Evolutionary conservation across 352 stramenopile species (phyloP).

Genomic region (Plasmopara viticola): DNA sequence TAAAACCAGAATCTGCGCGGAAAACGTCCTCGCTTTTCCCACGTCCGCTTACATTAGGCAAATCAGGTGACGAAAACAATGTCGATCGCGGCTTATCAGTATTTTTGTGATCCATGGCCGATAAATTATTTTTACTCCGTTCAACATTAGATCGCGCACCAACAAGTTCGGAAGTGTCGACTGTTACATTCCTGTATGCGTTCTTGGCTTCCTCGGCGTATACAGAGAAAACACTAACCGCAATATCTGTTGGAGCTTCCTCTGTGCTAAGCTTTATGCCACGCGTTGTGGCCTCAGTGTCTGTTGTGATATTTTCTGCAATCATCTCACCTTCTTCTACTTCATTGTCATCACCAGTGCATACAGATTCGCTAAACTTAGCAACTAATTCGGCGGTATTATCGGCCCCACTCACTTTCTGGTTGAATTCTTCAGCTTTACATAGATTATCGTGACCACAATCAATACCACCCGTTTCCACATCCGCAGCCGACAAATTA

Average conservation of each 20-base stretch:
- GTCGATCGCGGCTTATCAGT: slow-evolving; percentile 29
- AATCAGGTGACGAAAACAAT: slow-evolving; percentile 30
- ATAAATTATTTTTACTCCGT: slow-evolving; percentile 17
- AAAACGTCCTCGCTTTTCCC: slow-evolving; percentile 12
- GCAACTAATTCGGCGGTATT: neutral
- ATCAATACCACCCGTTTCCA: slow-evolving; percentile 13
- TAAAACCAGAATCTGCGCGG: slow-evolving; percentile 4
- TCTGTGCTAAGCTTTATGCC: neutral
- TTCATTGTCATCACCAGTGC: slow-evolving; percentile 6
- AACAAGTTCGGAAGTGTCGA: neutral
- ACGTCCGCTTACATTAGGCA: slow-evolving; percentile 4
- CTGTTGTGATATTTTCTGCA: slow-evolving; percentile 6
- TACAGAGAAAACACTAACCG: neutral
- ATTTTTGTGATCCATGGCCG: slow-evolving; percentile 6
- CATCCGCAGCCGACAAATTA: slow-evolving; percentile 5
- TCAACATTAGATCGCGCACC: slow-evolving; percentile 22
- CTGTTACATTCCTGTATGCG: slow-evolving; percentile 2
- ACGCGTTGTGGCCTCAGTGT: neutral
- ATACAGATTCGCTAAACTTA: slow-evolving; percentile 4
- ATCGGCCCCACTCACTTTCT: neutral
- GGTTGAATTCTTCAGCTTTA: neutral
- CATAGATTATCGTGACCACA: neutral
- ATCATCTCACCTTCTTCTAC: slow-evolving; percentile 27
- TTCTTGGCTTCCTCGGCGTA: slow-evolving; percentile 1
- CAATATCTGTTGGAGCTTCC: neutral